A percentile compares a stretch with the other conserved stretches of the same genome.
Evolutionary conservation across 208 protist genomes (phyloP).

Genomic region (Wallacemonas sp.): DNA sequence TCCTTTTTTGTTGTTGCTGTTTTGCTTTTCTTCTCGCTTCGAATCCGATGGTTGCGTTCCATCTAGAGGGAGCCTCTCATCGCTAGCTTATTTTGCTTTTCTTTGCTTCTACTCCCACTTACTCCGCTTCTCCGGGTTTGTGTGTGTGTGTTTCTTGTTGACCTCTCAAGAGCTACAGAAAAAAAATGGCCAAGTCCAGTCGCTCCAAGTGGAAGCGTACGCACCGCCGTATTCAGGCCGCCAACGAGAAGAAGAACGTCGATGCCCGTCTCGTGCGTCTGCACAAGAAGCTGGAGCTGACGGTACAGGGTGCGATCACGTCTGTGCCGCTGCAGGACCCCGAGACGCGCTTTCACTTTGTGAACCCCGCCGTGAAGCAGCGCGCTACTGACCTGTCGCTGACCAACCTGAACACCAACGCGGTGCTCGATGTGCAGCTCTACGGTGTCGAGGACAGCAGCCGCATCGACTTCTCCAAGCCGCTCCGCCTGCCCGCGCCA

Average conservation of each 20-base stretch:
- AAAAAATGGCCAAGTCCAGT: slow-evolving; percentile 79
- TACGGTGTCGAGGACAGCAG: slow-evolving; percentile 9
- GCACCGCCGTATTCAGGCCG: slow-evolving; percentile 63
- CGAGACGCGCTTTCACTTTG: slow-evolving; percentile 81
- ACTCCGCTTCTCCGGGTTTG: background rate
- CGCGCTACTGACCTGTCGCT: background rate
- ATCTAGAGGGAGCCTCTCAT: no score
- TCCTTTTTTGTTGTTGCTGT: slow-evolving; percentile 2
- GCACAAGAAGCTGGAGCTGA: slow-evolving; percentile 71
- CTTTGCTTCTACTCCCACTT: background rate
- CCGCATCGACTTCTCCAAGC: slow-evolving; percentile 61
- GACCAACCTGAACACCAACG: slow-evolving; percentile 62
- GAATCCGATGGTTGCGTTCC: no score
- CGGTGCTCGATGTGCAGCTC: slow-evolving; percentile 4
- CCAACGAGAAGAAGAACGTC: slow-evolving; percentile 43
- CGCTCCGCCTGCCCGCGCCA: slow-evolving; percentile 50
- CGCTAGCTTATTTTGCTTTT: slow-evolving; percentile 14
- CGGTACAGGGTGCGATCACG: slow-evolving; percentile 66
- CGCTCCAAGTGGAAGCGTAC: slow-evolving; percentile 89
- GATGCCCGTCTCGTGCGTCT: slow-evolving; percentile 53
- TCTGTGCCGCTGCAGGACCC: slow-evolving; percentile 70
- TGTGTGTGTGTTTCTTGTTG: background rate
- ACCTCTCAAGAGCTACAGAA: slow-evolving; percentile 8
- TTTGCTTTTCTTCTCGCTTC: slow-evolving; percentile 19
- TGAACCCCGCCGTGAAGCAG: slow-evolving; percentile 57